phyloP scores from a whole-genome alignment of 768 basidiomycete species.

The Epithele typhae region DNA sequence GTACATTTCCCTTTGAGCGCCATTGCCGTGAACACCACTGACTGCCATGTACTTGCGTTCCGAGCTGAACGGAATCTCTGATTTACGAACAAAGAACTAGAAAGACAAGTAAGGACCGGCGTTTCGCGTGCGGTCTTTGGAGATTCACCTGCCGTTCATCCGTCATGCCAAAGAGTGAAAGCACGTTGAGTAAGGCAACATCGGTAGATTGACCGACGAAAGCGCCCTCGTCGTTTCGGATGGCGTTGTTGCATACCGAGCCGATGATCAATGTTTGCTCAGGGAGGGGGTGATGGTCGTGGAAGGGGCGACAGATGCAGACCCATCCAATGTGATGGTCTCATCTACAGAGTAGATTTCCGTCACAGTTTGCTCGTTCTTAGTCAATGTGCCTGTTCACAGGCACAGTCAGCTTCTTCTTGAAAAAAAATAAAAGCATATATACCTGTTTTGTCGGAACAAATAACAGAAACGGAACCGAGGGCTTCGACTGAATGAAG shows the following conservation, averaged over 20 bases:
- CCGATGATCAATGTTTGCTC: conserved; percentile 78
- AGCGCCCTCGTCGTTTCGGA: conserved; percentile 61
- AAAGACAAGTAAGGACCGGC: no score
- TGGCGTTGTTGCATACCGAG: conserved; percentile 85
- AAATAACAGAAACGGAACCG: conserved; percentile 95
- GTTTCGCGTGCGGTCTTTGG: no score
- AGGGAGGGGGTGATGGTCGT: conserved; percentile 57
- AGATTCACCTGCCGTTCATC: conserved; percentile 63
- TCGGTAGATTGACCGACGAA: conserved; percentile 91
- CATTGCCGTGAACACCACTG: conserved; percentile 45
- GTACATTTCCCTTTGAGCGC: conserved; percentile 61
- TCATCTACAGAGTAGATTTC: conserved; percentile 89
- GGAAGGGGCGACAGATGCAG: conserved; percentile 34
- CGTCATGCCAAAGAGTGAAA: conserved; percentile 57
- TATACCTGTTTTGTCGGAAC: conserved; percentile 91
- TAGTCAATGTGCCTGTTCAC: conserved; percentile 75
- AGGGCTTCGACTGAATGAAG: conserved; percentile 92
- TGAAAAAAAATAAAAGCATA: no score
- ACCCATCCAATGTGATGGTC: conserved; percentile 57
- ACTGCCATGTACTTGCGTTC: conserved; percentile 94
- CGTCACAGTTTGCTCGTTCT: conserved; percentile 93
- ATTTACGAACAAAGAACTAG: no score
- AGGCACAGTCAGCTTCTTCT: background rate
- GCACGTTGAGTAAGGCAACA: conserved; percentile 82
- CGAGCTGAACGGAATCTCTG: conserved; percentile 88